Evolutionary conservation across 2,329 filamentous ascomycete genomes (phyloP).

Genomic region (Sporothrix brasiliensis): DNA sequence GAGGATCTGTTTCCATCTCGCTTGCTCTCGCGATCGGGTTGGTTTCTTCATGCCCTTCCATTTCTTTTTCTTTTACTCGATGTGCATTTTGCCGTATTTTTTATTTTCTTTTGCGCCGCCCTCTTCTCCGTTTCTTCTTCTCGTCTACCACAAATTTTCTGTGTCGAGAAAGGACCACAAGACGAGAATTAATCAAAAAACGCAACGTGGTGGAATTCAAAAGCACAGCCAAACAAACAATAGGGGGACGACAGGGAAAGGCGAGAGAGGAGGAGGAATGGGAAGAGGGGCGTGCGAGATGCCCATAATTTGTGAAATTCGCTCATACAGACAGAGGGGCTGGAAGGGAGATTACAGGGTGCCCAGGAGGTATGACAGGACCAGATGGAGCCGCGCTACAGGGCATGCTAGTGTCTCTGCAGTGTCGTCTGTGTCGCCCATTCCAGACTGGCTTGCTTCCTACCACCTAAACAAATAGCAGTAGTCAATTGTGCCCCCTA

Average conservation of each 20-base stretch:
- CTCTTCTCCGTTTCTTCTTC: background rate
- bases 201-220: background rate
- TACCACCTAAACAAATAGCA: constrained; percentile 15
- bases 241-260: background rate
- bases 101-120: background rate
- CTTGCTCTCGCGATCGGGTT: background rate
- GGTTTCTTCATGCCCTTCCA: background rate
- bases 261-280: background rate
- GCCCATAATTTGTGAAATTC: constrained; percentile 22
- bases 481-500: background rate
- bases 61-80: background rate
- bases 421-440: background rate
- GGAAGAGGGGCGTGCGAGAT: background rate
- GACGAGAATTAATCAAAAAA: constrained; percentile 25
- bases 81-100: background rate
- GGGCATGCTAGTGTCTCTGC: background rate
- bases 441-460: background rate
- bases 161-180: background rate
- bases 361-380: background rate
- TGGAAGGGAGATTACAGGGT: constrained; percentile 10
- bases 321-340: constrained; percentile 6
- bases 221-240: background rate
- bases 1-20: background rate
- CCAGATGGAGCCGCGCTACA: background rate
- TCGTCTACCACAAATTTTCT: background rate